Evolutionary conservation across 176 grass and related monocot species (phyloP), one percentile per base, ranked within the genome.

Genomic region (Carex kokanica): DNA sequence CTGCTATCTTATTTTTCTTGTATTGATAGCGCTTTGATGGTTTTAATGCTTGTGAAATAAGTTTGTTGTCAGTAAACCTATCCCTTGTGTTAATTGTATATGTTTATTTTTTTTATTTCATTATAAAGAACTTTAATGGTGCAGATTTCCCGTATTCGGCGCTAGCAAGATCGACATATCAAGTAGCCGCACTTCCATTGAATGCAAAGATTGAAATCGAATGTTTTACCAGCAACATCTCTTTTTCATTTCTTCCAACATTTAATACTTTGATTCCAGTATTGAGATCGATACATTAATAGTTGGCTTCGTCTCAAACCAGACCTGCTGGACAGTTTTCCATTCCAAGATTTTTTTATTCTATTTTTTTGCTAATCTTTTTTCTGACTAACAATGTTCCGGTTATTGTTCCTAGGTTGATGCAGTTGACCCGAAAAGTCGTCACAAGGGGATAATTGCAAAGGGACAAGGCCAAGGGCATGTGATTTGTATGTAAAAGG

Each of bases 371-470:
- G 34, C 6, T 43, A 53, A 81, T 73, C 25, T 0, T 81, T 80
- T 81, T 53, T 15, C n/a, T 70, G 11, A 72, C 8, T 52, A 2
- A 14, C 1, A 55, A 45, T 60, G 62, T 51, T 32, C 55, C 68
- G 3, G 13, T 29, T 73, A 75, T 49, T 49, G 59, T 58, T 43
- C 23, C 32, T 45, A 98, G 95, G 85, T 21, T 5, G 95, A 98
- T 80, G 91, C 95, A 1, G 91, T 91, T 25, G 95, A 98, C 89
- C 92, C 95, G 8, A 98, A 98, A 47, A 98, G 95, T 85, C 85
- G 92, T 75, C 95, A 95, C 89, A 98, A 98, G 87, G 95, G 95
- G 47, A 98, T 27, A 27, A 27, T 27, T 27, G 25, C 25, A 27
- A 27, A 27, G 25, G 25, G 25, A 27, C 25, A 27, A 27, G 25